Evolutionary conservation across 495 filamentous ascomycete species (phyloP).

Genomic region (Aspergillus carlsbadensis): DNA sequence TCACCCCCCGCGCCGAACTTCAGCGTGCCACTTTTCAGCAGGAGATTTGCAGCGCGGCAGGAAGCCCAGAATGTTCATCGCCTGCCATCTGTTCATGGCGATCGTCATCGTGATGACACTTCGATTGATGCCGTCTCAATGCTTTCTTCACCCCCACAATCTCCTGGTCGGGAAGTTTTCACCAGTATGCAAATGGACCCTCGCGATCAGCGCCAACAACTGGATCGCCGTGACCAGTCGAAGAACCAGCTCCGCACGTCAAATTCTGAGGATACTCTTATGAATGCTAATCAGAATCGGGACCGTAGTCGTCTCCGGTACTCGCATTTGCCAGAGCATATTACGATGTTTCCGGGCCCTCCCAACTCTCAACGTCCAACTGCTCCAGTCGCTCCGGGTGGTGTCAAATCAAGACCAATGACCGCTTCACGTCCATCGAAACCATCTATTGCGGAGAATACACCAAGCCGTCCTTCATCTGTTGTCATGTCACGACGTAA

Average conservation of each 20-base stretch:
- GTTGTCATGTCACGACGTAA: constrained; percentile 37
- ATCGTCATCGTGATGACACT: constrained; percentile 18
- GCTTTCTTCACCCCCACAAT: constrained; percentile 39
- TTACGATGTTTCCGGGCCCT: background rate
- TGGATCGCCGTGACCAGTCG: constrained; percentile 3
- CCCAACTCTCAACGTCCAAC: background rate
- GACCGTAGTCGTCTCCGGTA: constrained; percentile 17
- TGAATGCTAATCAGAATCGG: constrained; percentile 8
- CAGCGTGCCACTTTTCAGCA: constrained; percentile 52
- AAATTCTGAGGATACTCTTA: constrained; percentile 37
- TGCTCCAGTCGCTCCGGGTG: background rate
- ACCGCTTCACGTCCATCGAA: background rate
- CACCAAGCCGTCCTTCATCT: background rate
- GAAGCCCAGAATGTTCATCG: constrained; percentile 20
- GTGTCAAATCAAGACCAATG: background rate
- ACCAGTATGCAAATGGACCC: constrained; percentile 23
- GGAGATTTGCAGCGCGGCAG: constrained; percentile 33
- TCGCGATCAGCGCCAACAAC: constrained; percentile 17
- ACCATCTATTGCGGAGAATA: background rate
- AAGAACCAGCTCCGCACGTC: constrained; percentile 30
- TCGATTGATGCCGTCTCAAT: constrained; percentile 24
- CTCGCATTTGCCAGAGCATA: constrained; percentile 25
- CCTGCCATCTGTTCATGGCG: constrained; percentile 17
- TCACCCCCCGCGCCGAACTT: constrained; percentile 50
- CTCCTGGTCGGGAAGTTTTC: constrained; percentile 32